phyloP scores from a whole-genome alignment of 805 yeast genomes.

The Candida golubevii region DNA sequence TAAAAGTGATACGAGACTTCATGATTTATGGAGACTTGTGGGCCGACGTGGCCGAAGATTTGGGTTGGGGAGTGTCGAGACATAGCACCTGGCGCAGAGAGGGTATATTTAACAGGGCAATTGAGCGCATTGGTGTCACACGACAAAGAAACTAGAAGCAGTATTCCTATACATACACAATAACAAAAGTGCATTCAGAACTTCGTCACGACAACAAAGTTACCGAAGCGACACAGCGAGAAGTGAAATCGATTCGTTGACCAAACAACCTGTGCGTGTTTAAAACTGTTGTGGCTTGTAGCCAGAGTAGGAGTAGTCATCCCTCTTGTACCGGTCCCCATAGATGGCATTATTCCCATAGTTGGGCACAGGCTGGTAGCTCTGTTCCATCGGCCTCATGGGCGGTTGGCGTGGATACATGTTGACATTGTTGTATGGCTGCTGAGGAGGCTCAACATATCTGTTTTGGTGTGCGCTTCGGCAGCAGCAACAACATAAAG shows the following conservation, averaged over 20 bases:
- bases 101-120: neutral
- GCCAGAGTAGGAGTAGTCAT: slow-evolving; percentile 7
- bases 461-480: slow-evolving; percentile 19
- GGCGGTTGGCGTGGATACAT: slow-evolving; percentile 29
- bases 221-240: too few species aligned
- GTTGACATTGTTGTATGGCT: slow-evolving; percentile 27
- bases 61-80: neutral
- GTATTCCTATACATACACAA: slow-evolving; percentile 9
- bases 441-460: slow-evolving; percentile 18
- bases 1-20: slow-evolving; percentile 28
- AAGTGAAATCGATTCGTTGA: too few species aligned
- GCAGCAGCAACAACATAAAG: slow-evolving; percentile 47
- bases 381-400: slow-evolving; percentile 12
- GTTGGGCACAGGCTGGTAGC: slow-evolving; percentile 12
- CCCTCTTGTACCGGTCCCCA: slow-evolving; percentile 6
- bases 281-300: slow-evolving; percentile 12
- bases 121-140: too few species aligned
- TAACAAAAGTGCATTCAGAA: slow-evolving; percentile 8
- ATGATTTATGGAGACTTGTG: neutral
- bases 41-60: neutral
- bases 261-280: neutral
- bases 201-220: too few species aligned
- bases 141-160: neutral
- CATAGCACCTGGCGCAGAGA: neutral
- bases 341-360: neutral